A percentile compares a stretch with the other conserved stretches of the same genome.
phyloP scores from a whole-genome alignment of 306 rosid species.

The Vigna reflexopilosa region DNA sequence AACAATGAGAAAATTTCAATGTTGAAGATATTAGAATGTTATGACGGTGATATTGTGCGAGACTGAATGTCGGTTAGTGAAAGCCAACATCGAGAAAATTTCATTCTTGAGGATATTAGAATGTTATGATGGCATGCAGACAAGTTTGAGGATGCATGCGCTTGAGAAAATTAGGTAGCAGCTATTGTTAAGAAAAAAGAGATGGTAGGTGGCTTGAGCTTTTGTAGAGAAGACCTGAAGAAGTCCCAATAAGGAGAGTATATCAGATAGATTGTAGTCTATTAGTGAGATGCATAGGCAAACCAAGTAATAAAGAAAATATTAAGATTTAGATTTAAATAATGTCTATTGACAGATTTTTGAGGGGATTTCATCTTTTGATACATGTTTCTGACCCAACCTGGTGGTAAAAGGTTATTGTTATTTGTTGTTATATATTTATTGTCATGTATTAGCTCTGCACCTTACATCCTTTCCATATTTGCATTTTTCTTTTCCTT shows the following conservation, averaged over 20 bases:
- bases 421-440: slow-evolving; percentile 19
- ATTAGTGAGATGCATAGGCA: neutral
- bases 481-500: slow-evolving; percentile 34
- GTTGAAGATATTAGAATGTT: neutral
- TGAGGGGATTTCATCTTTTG: neutral
- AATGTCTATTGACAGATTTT: slow-evolving; percentile 7
- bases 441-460: slow-evolving; percentile 12
- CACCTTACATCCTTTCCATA: slow-evolving; percentile 27
- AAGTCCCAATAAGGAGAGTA: neutral
- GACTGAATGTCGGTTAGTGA: neutral
- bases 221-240: neutral
- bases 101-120: slow-evolving; percentile 8
- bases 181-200: neutral
- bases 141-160: neutral
- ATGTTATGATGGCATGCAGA: neutral
- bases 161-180: neutral
- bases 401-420: neutral
- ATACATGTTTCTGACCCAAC: neutral
- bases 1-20: slow-evolving; percentile 1
- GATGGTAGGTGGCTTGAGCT: neutral
- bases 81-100: neutral
- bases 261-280: neutral
- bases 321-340: slow-evolving; percentile 6
- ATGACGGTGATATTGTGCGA: neutral
- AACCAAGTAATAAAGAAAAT: neutral